phyloP scores from a whole-genome alignment of 163 green algal species.

The Chlorella variabilis region DNA sequence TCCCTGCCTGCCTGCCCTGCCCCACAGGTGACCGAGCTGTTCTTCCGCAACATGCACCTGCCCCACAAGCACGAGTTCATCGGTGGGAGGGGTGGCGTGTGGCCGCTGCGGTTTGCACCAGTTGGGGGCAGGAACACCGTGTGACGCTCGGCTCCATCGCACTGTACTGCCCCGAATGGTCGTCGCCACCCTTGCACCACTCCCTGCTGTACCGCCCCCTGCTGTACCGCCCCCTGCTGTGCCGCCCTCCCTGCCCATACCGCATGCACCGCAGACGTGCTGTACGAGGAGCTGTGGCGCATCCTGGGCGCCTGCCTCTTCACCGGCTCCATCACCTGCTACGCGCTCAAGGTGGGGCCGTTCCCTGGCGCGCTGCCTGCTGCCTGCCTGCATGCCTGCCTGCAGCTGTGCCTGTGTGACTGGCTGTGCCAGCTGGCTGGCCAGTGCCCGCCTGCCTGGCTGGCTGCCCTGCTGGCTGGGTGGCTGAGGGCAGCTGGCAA shows the following conservation, averaged over 20 bases:
- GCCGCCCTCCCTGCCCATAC: background rate
- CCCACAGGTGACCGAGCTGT: conserved; percentile 37
- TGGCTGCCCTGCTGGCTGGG: too few species aligned
- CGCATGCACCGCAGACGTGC: conserved; percentile 20
- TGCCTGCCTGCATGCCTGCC: background rate
- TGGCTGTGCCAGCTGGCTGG: too few species aligned
- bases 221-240: background rate
- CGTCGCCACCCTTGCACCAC: too few species aligned
- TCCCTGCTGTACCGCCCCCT: background rate
- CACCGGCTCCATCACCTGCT: conserved; percentile 32
- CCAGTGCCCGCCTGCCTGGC: too few species aligned
- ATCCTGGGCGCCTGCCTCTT: conserved; percentile 41
- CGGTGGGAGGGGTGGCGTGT: background rate
- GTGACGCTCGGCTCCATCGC: too few species aligned
- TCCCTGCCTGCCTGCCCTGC: background rate
- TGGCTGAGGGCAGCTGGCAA: too few species aligned
- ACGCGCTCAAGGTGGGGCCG: conserved; percentile 41
- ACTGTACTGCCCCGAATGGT: background rate
- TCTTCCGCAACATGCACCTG: conserved; percentile 47
- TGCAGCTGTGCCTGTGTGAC: too few species aligned
- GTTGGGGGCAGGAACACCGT: too few species aligned
- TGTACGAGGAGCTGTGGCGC: conserved; percentile 54
- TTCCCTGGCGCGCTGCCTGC: background rate
- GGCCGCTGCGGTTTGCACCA: too few species aligned
- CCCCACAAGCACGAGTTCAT: conserved; percentile 31